Percentiles rank a stretch among this genome's conserved stretches.
Evolutionary conservation across 139 green algal species (phyloP).

Genomic region (Trebouxia sp.): DNA sequence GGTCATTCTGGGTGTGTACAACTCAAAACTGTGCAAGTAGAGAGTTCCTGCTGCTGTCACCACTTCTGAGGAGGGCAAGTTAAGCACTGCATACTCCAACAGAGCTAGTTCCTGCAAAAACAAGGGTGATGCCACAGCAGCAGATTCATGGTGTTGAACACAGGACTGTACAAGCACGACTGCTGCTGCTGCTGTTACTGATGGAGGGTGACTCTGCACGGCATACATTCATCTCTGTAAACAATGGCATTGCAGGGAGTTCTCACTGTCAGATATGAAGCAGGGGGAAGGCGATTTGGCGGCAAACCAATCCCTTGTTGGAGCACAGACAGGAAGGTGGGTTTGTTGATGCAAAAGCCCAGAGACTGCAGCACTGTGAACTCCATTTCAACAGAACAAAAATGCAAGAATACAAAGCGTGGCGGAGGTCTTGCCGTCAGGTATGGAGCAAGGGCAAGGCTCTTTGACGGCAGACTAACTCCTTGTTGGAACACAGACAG

Average conservation of each 20-base stretch:
- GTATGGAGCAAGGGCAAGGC: background rate
- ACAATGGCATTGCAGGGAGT: no score
- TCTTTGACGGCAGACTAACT: no score
- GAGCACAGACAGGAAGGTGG: no score
- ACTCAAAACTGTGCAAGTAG: conserved; percentile 49
- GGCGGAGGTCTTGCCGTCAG: background rate
- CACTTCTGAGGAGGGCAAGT: conserved; percentile 71
- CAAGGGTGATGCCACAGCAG: conserved; percentile 7
- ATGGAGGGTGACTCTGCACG: conserved; percentile 10
- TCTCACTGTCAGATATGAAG: no score
- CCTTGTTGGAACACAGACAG: background rate
- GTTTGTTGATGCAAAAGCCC: no score
- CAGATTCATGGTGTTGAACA: background rate
- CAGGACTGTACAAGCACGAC: conserved; percentile 58
- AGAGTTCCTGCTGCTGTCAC: conserved; percentile 76
- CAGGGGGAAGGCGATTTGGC: no score
- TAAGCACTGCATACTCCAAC: conserved; percentile 81
- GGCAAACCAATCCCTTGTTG: no score
- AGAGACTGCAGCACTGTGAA: background rate
- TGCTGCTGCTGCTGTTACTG: conserved; percentile 24
- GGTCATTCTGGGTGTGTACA: no score
- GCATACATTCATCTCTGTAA: no score
- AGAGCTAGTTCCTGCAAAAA: conserved; percentile 87
- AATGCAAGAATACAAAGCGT: background rate
- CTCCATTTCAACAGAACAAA: background rate